Evolutionary conservation across 2,329 filamentous ascomycete species (phyloP), one percentile per base, ranked within the genome.

Genomic region (Orbilia quercus): DNA sequence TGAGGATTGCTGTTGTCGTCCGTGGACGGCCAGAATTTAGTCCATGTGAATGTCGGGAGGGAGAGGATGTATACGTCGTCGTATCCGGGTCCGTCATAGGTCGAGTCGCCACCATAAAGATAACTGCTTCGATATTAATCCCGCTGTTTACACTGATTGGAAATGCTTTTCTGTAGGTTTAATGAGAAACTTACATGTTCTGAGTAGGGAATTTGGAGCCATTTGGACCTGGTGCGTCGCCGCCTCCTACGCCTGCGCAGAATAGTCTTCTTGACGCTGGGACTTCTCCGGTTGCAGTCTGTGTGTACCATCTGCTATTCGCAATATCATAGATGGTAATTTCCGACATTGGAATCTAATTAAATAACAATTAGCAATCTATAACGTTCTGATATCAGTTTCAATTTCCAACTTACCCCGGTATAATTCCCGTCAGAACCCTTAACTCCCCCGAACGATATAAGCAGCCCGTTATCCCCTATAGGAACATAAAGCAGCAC

Each of bases 1-100:
- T 87, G 85, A 12, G 83, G 83, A 38, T 80, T 54, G 22, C 55
- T 55, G 18, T 58, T 45, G 7, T 67, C 82, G 80, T 51, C 77
- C 77, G 62, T 82, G n/a, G 79, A 48, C 79, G 83, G 84, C 63
- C 83, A 85, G 75, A 84, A 82, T 74, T 85, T 85, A 74, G 88
- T 85, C 87, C 87, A 90, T 2, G 82, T 85, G 79, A 89, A 90
- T 1, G 85, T 85, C 0, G 87, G 88, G 14, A 90, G 81, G 6
- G 84, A 84, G 18, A 89, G 82, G 62, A 89, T 85, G 76, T 88
- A 89, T 62, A 86, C 82, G 79, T 89, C 87, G 76, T 88, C 85
- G 76, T 83, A 89, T 20, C 85, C 87, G 12, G 82, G 80, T 0
- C 81, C 81, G 38, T 84, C 80, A 1, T 79, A 78, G 6, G 38